Evolutionary conservation across 352 stramenopile species (phyloP).

Genomic region (Globisporangium acanthophoron): DNA sequence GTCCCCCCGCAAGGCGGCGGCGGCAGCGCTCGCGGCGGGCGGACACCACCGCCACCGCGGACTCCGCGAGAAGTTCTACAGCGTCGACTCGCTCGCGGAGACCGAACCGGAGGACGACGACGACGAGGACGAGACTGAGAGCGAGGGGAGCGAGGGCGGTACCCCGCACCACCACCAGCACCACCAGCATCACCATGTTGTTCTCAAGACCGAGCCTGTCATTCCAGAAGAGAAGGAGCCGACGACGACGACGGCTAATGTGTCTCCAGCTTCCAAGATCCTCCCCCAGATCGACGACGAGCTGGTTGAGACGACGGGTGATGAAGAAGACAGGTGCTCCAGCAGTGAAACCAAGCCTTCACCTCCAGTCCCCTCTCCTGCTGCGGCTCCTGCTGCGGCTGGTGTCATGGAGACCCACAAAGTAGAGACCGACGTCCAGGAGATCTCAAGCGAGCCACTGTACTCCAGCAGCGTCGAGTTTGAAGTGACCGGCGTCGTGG

Average conservation of each 20-base stretch:
- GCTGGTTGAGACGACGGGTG: constrained; percentile 1
- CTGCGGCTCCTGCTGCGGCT: background rate
- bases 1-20: constrained; percentile 4
- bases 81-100: constrained; percentile 25
- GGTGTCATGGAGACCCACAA: background rate
- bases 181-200: constrained; percentile 7
- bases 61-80: constrained; percentile 25
- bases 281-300: background rate
- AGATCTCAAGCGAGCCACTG: background rate
- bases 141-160: constrained; percentile 19
- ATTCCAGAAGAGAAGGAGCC: constrained; percentile 7
- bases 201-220: background rate
- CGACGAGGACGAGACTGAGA: constrained; percentile 33
- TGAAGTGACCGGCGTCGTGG: background rate
- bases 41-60: constrained; percentile 4
- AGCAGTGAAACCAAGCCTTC: background rate
- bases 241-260: background rate
- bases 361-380: background rate
- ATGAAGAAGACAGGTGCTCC: constrained; percentile 3
- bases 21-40: no score
- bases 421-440: background rate
- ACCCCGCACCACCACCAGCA: constrained; percentile 11
- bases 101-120: constrained; percentile 28
- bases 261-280: background rate
- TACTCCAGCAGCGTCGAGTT: background rate